These are phyloP conservation scores for Pseudocercospora pini-densiflorae DNA, from an alignment of 2,329 filamentous ascomycete genomes.

Conservation along the genomic window DNA sequence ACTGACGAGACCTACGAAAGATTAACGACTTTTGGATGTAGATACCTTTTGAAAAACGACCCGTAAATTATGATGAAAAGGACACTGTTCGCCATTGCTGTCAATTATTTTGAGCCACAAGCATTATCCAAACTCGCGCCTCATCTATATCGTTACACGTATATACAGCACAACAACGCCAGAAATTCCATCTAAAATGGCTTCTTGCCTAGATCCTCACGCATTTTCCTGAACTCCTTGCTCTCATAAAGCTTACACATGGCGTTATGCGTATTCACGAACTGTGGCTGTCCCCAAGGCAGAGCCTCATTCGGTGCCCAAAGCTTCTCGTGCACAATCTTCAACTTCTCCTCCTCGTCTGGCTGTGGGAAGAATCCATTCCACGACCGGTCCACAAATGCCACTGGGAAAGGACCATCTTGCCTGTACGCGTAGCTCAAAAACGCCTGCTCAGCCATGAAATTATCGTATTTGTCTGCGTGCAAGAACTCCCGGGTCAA, in stretches of 20 bases:
- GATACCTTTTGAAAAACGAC: not conserved
- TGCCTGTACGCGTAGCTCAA: slow-evolving; percentile 23
- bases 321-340: slow-evolving; percentile 31
- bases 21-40: not conserved
- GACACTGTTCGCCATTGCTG: not conserved
- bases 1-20: not conserved
- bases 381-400: slow-evolving; percentile 25
- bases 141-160: slow-evolving; percentile 9
- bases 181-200: slow-evolving; percentile 14
- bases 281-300: slow-evolving; percentile 25
- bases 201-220: slow-evolving; percentile 16
- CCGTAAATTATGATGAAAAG: not conserved
- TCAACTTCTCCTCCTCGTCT: slow-evolving; percentile 24
- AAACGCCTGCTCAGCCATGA: slow-evolving; percentile 31
- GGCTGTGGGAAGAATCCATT: slow-evolving; percentile 28
- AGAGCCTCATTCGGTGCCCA: slow-evolving; percentile 22
- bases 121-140: not conserved
- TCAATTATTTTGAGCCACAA: not conserved
- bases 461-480: slow-evolving; percentile 27
- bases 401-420: slow-evolving; percentile 26
- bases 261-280: slow-evolving; percentile 22
- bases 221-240: slow-evolving; percentile 22
- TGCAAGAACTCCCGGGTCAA: slow-evolving; percentile 23
- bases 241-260: slow-evolving; percentile 28
- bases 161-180: not conserved